These are phyloP conservation scores for Kernera saxatilis DNA, from an alignment of 345 rosid species.

Conservation along the genomic window DNA sequence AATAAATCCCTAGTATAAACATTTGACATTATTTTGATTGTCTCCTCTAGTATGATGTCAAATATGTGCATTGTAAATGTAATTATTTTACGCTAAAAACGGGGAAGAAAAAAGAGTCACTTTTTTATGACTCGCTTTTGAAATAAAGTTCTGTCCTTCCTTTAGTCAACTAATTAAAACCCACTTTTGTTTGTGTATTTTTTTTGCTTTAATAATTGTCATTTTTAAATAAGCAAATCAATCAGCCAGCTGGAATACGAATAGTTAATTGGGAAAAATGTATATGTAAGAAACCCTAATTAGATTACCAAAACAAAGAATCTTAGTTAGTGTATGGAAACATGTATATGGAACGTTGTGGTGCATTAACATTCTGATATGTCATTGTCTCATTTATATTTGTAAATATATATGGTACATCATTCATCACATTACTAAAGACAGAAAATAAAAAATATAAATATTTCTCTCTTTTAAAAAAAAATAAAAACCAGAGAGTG, in stretches of 20 bases:
- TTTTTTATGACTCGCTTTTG: conserved; percentile 16
- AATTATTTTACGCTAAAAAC: neutral
- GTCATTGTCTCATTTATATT: conserved; percentile 22
- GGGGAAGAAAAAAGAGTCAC: neutral
- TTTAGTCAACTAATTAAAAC: conserved; percentile 25
- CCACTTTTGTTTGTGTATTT: conserved; percentile 14
- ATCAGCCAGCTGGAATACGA: conserved; percentile 20
- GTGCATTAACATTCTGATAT: conserved; percentile 13
- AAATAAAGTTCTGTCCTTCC: conserved; percentile 11
- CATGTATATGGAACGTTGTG: conserved; percentile 21
- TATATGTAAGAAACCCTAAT: conserved; percentile 10
- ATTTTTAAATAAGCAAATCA: neutral
- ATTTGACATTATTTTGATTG: neutral
- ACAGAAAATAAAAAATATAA: neutral
- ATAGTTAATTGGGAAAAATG: neutral
- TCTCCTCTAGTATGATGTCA: neutral
- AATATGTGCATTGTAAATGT: neutral
- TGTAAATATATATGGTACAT: neutral
- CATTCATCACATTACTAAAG: neutral
- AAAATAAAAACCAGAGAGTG: conserved; percentile 18
- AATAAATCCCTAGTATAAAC: no score
- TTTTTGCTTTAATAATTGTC: neutral
- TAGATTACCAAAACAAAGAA: neutral
- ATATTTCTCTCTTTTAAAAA: neutral
- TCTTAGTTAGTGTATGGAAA: conserved; percentile 13